phyloP scores from a whole-genome alignment of 2,329 filamentous ascomycete species.

The Zymoseptoria brevis region DNA sequence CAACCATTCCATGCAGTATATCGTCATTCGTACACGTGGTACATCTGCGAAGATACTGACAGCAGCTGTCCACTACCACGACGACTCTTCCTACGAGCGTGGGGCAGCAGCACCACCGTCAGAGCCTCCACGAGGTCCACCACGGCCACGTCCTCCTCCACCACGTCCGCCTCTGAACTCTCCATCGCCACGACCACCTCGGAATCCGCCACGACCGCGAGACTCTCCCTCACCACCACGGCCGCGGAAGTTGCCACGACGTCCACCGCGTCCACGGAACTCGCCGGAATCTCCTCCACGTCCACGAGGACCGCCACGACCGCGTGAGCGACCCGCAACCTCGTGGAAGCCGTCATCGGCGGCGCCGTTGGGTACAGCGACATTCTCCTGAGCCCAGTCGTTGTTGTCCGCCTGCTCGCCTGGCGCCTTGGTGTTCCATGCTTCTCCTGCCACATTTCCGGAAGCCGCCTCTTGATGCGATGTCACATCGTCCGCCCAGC shows the following conservation, averaged over 20 bases:
- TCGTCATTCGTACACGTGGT: not conserved
- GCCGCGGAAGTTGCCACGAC: conserved; percentile 15
- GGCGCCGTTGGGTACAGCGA: conserved; percentile 22
- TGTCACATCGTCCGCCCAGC: conserved; percentile 68
- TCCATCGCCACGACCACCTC: conserved; percentile 33
- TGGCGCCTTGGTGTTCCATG: conserved; percentile 26
- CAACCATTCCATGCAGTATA: not conserved
- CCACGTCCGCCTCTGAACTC: conserved; percentile 18
- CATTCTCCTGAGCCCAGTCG: conserved; percentile 11
- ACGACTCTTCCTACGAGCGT: conserved; percentile 14
- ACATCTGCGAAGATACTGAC: not conserved
- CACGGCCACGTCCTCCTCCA: conserved; percentile 3
- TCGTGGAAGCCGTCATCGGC: conserved; percentile 63
- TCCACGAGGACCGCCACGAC: conserved; percentile 20
- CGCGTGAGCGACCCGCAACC: conserved; percentile 37
- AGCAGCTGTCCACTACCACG: not conserved
- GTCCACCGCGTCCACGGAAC: conserved; percentile 23
- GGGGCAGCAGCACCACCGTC: conserved; percentile 9
- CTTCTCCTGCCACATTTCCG: conserved; percentile 26
- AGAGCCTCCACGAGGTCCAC: conserved; percentile 15
- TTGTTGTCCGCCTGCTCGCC: conserved; percentile 36
- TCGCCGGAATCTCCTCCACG: conserved; percentile 34
- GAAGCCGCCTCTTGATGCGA: conserved; percentile 17
- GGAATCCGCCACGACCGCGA: conserved; percentile 33
- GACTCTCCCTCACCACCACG: conserved; percentile 30